Percentiles rank a stretch among this genome's conserved stretches.
Conservation (phyloP, 805 yeast genomes). For the Saturnispora gosingensis region DNA sequence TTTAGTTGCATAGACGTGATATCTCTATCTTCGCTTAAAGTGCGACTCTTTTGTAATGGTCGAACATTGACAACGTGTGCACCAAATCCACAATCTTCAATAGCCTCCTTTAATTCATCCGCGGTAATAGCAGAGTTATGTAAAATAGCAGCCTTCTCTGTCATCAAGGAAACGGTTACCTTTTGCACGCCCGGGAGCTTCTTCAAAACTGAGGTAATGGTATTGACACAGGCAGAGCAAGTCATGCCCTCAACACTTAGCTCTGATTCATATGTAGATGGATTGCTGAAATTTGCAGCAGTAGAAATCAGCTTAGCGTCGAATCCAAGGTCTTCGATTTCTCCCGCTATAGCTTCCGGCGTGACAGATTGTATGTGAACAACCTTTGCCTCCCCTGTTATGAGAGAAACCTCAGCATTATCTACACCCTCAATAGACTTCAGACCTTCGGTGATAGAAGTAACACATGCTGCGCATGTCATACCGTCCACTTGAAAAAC, state of each 20-base stretch:
- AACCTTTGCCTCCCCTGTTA: conserved; percentile 66
- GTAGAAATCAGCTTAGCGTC: conserved; percentile 25
- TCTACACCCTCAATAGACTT: conserved; percentile 19
- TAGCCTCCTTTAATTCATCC: conserved; percentile 30
- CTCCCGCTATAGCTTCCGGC: conserved; percentile 32
- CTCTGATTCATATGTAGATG: conserved; percentile 7
- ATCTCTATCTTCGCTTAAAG: conserved; percentile 1
- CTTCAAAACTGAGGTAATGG: conserved; percentile 40
- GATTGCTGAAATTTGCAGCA: conserved; percentile 13
- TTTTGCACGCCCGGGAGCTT: conserved; percentile 25
- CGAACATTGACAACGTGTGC: conserved; percentile 34
- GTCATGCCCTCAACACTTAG: conserved; percentile 62
- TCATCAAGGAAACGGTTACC: conserved; percentile 58
- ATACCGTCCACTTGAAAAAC: conserved; percentile 49
- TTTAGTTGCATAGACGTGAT: conserved; percentile 24
- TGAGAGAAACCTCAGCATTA: conserved; percentile 52
- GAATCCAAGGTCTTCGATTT: conserved; percentile 72
- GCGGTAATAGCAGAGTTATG: conserved; percentile 31
- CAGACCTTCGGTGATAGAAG: conserved; percentile 42
- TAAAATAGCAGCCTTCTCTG: conserved; percentile 56
- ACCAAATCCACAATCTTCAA: conserved; percentile 43
- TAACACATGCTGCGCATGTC: conserved; percentile 87
- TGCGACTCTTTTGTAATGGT: conserved; percentile 1
- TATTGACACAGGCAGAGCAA: conserved; percentile 56
- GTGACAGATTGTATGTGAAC: conserved; percentile 33